Evolutionary conservation across 495 filamentous ascomycete species (phyloP), one percentile per base, ranked within the genome.

Genomic region (Podospora pseudocomata): DNA sequence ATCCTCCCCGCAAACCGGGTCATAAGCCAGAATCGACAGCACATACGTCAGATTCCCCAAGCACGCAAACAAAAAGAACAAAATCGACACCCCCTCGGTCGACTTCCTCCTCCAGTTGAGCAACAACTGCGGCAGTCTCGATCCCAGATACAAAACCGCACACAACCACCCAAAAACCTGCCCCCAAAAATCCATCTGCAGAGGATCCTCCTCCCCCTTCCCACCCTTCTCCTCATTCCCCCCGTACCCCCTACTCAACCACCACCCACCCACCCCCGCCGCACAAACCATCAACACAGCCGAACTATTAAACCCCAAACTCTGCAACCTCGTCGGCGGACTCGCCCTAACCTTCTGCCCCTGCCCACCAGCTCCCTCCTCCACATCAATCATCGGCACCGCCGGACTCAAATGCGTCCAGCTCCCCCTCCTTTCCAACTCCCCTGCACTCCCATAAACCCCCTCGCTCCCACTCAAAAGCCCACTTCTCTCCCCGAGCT

Each of bases 61-160:
- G 76, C 93, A 97, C 7, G 94, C 95, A 75, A 99, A 99, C 19
- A 98, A 80, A 81, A 99, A 99, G 81, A 99, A 99, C 0, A 99
- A 82, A 72, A 97, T 83, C 20, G 90, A 93, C 5, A 99, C 88
- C 2, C 94, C 95, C 34, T 97, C 94, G 1, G 93, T 97, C 32
- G 87, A 91, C 77, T 95, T 97, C 54, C 95, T 88, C 1, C 89
- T 85, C 78, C 90, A 94, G 75, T 99, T 99, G 34, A 97, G 86
- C 4, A 97, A 80, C 7, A 99, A 82, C 77, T 99, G 95, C 0
- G 95, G 95, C 11, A 97, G 74, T 5, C 95, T 88, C 0, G 89
- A 93, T 23, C 91, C 93, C 16, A 98, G 90, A 73, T 99, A 99
- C 18, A 98, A 83, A 2, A 85, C 80, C 1, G 95, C 95, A 78